phyloP scores from a whole-genome alignment of 1,284 basidiomycete genomes.

The Ceratobasidium sp. region DNA sequence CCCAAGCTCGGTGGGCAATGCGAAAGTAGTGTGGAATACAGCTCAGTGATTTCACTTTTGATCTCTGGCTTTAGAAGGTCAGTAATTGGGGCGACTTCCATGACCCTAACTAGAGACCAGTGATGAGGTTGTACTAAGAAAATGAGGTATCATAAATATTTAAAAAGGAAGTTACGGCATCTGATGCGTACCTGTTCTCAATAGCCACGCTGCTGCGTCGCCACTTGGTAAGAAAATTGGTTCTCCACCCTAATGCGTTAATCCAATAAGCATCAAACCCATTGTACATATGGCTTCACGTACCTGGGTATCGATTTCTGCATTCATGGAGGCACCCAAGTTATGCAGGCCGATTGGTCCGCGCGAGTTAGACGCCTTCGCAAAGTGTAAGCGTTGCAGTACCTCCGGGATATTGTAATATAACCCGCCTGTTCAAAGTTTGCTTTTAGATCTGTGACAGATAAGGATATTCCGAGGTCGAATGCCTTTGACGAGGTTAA shows the following conservation, averaged over 20 bases:
- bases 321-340: background rate
- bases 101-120: constrained; percentile 12
- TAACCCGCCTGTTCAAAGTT: background rate
- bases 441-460: constrained; percentile 3
- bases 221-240: background rate
- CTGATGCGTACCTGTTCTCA: background rate
- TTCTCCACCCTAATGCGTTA: constrained; percentile 2
- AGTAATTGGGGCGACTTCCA: background rate
- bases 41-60: background rate
- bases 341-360: background rate
- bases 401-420: background rate
- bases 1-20: background rate
- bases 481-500: background rate
- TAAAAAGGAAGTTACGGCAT: background rate
- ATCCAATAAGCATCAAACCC: background rate
- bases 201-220: background rate
- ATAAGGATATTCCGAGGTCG: constrained; percentile 20
- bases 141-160: background rate
- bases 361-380: background rate
- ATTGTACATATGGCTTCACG: background rate
- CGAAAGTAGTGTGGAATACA: constrained; percentile 6
- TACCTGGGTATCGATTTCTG: constrained; percentile 4
- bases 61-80: background rate
- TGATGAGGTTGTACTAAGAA: background rate
- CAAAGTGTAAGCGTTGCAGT: background rate